Evolutionary conservation across 345 rosid species (phyloP), one percentile per base, ranked within the genome.

Genomic region (Aquilaria yunnanensis): DNA sequence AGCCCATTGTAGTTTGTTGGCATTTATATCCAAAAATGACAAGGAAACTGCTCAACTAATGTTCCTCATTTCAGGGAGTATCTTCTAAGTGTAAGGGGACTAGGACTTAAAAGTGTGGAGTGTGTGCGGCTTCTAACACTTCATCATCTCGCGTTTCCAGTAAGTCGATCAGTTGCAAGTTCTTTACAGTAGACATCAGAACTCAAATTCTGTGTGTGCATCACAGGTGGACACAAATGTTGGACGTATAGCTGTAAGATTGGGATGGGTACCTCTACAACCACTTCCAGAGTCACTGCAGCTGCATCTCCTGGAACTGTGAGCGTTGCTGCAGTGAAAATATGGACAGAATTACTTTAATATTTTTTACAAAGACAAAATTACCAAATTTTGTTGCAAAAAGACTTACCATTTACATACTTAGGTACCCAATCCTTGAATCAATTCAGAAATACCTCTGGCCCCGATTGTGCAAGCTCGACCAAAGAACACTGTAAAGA

Each of bases 231-330:
- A 95, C 85, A 95, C 97, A 10, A 95, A 95, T 80, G 99, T 95
- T 68, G 99, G 99, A 13, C 88, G 97, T 9, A 95, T 95, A 70
- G 97, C 97, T 10, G 99, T 95, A 63, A 79, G 99, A 67, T 78
- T 95, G 33, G 99, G 99, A 71, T 95, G 99, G 99, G 99, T 95
- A 56, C 99, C 99, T 2, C 85, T 95, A 51, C 93, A 89, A 66
- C 97, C 99, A 12, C 81, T 95, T 53, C 99, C 99, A 0, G 99
- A 91, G 82, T 91, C 96, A 10, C 94, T 95, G 61, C 99, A 95
- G 74, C 64, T 95, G 71, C 99, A 95, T 83, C 96, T 91, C 47
- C 75, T 95, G 16, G 97, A 95, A 77, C 75, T 91, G 99, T 95
- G 72, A 81, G 97, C 62, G 56, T 63, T 37, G 50, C 9, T 37